These are phyloP conservation scores for Boechera stricta DNA, from an alignment of 345 rosid genomes.

Conservation along the genomic window DNA sequence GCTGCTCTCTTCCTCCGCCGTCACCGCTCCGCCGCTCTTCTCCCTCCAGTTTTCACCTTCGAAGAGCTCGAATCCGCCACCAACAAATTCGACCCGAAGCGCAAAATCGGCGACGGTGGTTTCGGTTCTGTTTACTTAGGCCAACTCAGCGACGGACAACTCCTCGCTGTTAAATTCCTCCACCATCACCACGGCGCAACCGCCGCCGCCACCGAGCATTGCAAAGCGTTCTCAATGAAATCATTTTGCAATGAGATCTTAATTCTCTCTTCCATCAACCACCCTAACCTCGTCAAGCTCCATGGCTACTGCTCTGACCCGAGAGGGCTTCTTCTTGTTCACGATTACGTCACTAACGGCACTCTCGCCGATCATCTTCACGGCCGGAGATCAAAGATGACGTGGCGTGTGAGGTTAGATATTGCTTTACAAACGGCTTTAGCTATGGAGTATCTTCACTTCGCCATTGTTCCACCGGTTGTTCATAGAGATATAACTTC, in stretches of 20 bases:
- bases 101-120: conserved; percentile 93
- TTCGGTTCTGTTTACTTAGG: conserved; percentile 89
- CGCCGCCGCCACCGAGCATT: conserved; percentile 47
- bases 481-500: conserved; percentile 91
- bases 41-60: conserved; percentile 90
- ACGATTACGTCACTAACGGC: conserved; percentile 86
- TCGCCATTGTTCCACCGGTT: conserved; percentile 64
- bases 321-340: conserved; percentile 85
- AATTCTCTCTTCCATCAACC: conserved; percentile 80
- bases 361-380: conserved; percentile 93
- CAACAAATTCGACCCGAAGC: conserved; percentile 72
- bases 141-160: conserved; percentile 69
- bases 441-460: conserved; percentile 82
- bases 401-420: conserved; percentile 81
- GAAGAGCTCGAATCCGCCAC: conserved; percentile 89
- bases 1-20: conserved; percentile 75
- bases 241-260: conserved; percentile 92
- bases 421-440: conserved; percentile 77
- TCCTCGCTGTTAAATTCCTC: conserved; percentile 85
- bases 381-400: conserved; percentile 51
- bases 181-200: conserved; percentile 63
- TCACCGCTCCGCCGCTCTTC: conserved; percentile 70
- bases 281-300: conserved; percentile 85
- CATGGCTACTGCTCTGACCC: conserved; percentile 98
- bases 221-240: conserved; percentile 65